Percentiles rank a stretch among this genome's conserved stretches.
phyloP scores from a whole-genome alignment of 257 asterid genomes.

The Solanum sitiens region DNA sequence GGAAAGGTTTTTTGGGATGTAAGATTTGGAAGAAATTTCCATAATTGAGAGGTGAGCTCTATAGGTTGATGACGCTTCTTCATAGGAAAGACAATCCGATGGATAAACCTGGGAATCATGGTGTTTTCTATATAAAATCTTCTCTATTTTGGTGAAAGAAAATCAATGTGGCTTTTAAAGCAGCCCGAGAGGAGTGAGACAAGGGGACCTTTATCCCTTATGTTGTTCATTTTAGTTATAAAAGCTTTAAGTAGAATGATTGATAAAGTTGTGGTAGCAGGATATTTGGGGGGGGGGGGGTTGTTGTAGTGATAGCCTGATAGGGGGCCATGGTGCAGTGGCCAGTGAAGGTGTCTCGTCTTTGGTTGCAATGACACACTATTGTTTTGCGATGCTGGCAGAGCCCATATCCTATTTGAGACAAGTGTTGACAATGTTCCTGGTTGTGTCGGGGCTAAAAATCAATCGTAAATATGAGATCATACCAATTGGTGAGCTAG shows the following conservation, averaged over 20 bases:
- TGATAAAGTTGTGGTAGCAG: background rate
- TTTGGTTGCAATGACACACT: background rate
- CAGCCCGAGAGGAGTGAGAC: background rate
- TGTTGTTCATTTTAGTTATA: background rate
- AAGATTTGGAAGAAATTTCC: too few species aligned
- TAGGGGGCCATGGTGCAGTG: background rate
- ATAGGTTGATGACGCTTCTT: too few species aligned
- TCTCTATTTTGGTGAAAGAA: background rate
- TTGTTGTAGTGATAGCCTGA: background rate
- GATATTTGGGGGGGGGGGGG: background rate
- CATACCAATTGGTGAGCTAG: background rate
- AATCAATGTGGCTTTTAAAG: background rate
- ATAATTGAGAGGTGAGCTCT: too few species aligned
- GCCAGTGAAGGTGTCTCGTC: background rate
- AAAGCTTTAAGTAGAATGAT: background rate
- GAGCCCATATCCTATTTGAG: background rate
- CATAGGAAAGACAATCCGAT: too few species aligned
- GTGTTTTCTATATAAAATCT: too few species aligned
- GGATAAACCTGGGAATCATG: too few species aligned
- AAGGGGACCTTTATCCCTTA: background rate
- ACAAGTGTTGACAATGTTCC: background rate
- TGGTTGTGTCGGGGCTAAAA: background rate
- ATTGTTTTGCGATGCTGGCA: background rate
- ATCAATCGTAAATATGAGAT: background rate
- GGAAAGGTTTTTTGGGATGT: too few species aligned